A percentile compares a stretch with the other conserved stretches of the same genome.
These are phyloP conservation scores for Lanzia echinophila DNA, from an alignment of 2,329 filamentous ascomycete genomes.

Conservation along the genomic window DNA sequence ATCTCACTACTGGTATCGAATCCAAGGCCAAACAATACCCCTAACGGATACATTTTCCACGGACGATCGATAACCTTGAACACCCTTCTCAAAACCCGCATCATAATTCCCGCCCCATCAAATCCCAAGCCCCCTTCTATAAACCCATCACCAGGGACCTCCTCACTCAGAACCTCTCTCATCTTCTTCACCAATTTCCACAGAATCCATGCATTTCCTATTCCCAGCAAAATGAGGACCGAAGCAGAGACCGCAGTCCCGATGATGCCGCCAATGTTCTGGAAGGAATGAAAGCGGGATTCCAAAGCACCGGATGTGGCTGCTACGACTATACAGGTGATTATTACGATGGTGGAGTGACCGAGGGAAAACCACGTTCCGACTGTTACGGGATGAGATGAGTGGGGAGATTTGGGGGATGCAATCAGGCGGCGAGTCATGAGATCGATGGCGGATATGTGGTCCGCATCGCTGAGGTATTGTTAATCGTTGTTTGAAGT, in stretches of 20 bases:
- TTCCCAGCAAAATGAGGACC: constrained; percentile 74
- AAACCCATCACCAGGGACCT: constrained; percentile 20
- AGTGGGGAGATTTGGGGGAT: constrained; percentile 39
- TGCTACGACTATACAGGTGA: constrained; percentile 87
- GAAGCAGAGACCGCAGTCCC: constrained; percentile 80
- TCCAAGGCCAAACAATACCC: constrained; percentile 81
- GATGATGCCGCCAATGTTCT: constrained; percentile 76
- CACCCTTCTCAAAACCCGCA: constrained; percentile 62
- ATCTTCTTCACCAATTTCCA: constrained; percentile 69
- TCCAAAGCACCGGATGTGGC: constrained; percentile 81
- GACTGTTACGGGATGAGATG: constrained; percentile 77
- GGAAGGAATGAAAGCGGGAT: constrained; percentile 73
- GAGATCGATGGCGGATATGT: constrained; percentile 81
- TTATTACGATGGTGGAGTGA: constrained; percentile 85
- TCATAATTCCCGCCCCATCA: constrained; percentile 71
- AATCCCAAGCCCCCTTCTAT: constrained; percentile 48
- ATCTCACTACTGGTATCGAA: constrained; percentile 96
- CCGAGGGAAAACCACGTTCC: constrained; percentile 93
- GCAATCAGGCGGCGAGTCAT: constrained; percentile 89
- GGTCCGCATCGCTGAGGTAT: constrained; percentile 66
- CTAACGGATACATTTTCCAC: constrained; percentile 96
- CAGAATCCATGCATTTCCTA: constrained; percentile 81
- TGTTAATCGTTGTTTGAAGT: too few relatives aligned
- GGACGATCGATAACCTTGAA: constrained; percentile 69
- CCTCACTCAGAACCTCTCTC: constrained; percentile 48